Base-by-base conservation (phyloP, 1,284 basidiomycete genomes). In the Ceratobasidium sp. region DNA sequence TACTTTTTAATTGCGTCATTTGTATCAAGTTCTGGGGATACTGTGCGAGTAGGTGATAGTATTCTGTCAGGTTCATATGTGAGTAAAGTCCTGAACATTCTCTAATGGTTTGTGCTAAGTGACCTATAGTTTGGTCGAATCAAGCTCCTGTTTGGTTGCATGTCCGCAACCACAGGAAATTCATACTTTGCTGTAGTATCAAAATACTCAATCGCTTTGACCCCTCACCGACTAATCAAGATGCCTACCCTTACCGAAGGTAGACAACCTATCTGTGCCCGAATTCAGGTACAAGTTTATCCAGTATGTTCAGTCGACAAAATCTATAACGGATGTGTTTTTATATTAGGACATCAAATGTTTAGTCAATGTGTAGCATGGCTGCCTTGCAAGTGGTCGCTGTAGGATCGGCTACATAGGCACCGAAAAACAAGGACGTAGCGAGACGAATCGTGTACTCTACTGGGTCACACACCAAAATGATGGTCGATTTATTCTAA, bases 301-400 rank as follows among this genome's bases (percentile, higher is more conserved):
- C n/a, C n/a, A n/a, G n/a, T n/a, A n/a, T n/a, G n/a, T n/a, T n/a
- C n/a, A n/a, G n/a, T n/a, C n/a, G n/a, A n/a, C n/a, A n/a, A n/a
- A n/a, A n/a, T n/a, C n/a, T n/a, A n/a, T n/a, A n/a, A n/a, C n/a
- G n/a, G n/a, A n/a, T n/a, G n/a, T n/a, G n/a, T n/a, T n/a, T n/a
- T n/a, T n/a, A n/a, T 16, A n/a, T 14, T 27, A 69, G 67, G 50
- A 55, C 35, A 57, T 69, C 1, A 8, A 54, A 3, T 69, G 67
- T 23, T 18, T 57, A 6, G 20, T 69, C 16, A 69, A 69, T 57
- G 23, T 69, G 20, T 52, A 69, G 67, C 67, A 69, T 33, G 52
- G 57, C 41, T 69, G 67, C 33, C 10, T 20, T 6, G 27, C 44
- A 41, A 16, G 44, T 20, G 27, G 44, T 1, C 18, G 30, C 10